Base-by-base conservation (phyloP, 352 stramenopile genomes). In the Phytophthora multivora region DNA sequence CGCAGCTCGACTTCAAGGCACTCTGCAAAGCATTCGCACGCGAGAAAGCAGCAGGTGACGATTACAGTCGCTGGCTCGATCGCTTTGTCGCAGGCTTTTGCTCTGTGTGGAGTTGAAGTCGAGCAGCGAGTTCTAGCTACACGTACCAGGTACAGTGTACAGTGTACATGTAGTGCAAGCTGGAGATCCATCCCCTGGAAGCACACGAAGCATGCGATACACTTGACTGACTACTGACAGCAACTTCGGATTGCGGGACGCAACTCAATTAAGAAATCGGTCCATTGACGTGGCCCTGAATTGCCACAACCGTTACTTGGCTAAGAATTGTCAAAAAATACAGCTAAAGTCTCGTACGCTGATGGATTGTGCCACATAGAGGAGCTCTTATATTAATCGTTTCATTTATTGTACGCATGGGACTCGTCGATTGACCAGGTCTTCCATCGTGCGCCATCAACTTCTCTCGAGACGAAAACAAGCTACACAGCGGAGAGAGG, bases 391-490 rank as follows among this genome's bases (percentile, higher is more conserved):
- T 71, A 71, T 71, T 66, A 71, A 35, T 61, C 36, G 35, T 45
- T 61, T 66, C 55, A 71, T 46, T 69, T 71, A 71, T 66, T 66
- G 56, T 71, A 71, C 63, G 63, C 56, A 66, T 70, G 62, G 46
- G 48, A 57, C 51, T 53, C 58, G 35, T 66, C 16, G 42, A 50
- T 38, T 28, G 45, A 52, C 47, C 55, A 30, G 31, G 42, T 59
- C 56, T 71, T 66, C 50, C 63, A 38, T 45, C 45, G 47, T 55
- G 52, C 46, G 52, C 46, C 45, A 59, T 66, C 49, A 41, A 52
- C 55, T 61, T 69, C 55, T 70, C 48, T 65, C 54, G 16, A 62
- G 56, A 59, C 38, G 38, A 51, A 47, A 54, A 65, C 57, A 58
- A 58, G 57, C 47, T 52, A 66, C 40, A 60, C 35, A 50, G 45